These are phyloP conservation scores for Blastocystis hominis DNA, from an alignment of 352 stramenopile genomes.

Conservation along the genomic window DNA sequence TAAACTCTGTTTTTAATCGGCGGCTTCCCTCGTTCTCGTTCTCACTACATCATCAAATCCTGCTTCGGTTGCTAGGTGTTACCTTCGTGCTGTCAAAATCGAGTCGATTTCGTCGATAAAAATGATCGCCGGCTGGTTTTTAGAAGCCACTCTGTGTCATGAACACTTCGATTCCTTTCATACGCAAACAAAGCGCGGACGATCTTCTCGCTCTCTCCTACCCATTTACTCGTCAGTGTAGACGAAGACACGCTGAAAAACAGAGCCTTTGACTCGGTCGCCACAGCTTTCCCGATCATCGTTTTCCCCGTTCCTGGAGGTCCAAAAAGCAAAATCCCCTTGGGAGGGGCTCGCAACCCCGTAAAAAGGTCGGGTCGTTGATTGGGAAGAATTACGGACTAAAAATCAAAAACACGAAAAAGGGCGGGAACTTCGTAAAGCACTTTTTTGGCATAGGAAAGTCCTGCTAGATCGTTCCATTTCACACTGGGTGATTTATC, in stretches of 20 bases:
- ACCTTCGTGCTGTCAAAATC: constrained; percentile 65
- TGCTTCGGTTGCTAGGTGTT: too few species aligned
- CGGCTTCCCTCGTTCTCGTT: constrained; percentile 74
- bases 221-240: constrained; percentile 77
- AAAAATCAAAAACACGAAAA: constrained; percentile 66
- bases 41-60: not conserved
- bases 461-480: constrained; percentile 73
- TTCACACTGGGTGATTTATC: constrained; percentile 65
- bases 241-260: constrained; percentile 73
- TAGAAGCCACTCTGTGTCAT: constrained; percentile 56
- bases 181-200: constrained; percentile 75
- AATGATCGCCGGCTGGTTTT: constrained; percentile 67
- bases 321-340: constrained; percentile 75
- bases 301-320: constrained; percentile 79
- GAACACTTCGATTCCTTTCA: constrained; percentile 67
- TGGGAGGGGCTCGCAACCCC: constrained; percentile 74
- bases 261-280: constrained; percentile 56
- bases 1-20: constrained; percentile 81
- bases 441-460: constrained; percentile 75
- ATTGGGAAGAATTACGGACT: constrained; percentile 85
- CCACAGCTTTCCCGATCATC: constrained; percentile 60
- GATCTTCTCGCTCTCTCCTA: constrained; percentile 77
- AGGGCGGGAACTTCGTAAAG: constrained; percentile 69
- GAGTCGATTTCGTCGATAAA: constrained; percentile 80
- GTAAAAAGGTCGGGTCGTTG: constrained; percentile 86